A percentile compares a stretch with the other conserved stretches of the same genome.
Conservation (phyloP, 2,329 filamentous ascomycete genomes). For the Paracamarosporium sp. region DNA sequence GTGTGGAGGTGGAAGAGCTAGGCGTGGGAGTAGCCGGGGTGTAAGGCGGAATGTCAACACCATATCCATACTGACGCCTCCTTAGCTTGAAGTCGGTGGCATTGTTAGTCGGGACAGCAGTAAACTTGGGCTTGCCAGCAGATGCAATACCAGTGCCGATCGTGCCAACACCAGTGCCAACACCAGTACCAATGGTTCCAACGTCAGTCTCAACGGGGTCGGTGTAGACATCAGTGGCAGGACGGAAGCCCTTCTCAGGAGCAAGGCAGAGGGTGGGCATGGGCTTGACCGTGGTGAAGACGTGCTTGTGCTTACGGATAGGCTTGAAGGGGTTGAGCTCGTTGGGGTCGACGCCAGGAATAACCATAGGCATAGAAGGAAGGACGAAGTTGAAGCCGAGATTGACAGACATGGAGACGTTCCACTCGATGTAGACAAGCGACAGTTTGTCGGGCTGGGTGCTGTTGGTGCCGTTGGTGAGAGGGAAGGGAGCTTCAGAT, state of each 20-base stretch:
- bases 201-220: constrained; percentile 2
- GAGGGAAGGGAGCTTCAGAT: constrained; percentile 8
- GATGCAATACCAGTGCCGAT: not conserved
- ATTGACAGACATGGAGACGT: constrained; percentile 28
- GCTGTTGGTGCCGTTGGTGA: not conserved
- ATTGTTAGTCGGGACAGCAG: not conserved
- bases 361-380: constrained; percentile 24
- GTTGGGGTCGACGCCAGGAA: constrained; percentile 12
- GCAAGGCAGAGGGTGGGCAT: constrained; percentile 28
- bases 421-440: constrained; percentile 33
- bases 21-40: not conserved
- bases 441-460: constrained; percentile 16
- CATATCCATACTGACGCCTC: constrained; percentile 7
- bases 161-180: not conserved
- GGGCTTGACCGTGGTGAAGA: constrained; percentile 29
- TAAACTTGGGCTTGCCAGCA: not conserved
- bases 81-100: constrained; percentile 1
- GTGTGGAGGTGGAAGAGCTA: not conserved
- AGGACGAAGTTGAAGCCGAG: constrained; percentile 26
- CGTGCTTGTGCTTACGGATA: constrained; percentile 12
- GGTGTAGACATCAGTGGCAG: constrained; percentile 13
- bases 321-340: constrained; percentile 9
- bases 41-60: constrained; percentile 4
- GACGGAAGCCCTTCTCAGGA: constrained; percentile 9
- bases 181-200: not conserved